These are phyloP conservation scores for Aspergillus piperis DNA, from an alignment of 2,329 filamentous ascomycete genomes.

Conservation along the genomic window DNA sequence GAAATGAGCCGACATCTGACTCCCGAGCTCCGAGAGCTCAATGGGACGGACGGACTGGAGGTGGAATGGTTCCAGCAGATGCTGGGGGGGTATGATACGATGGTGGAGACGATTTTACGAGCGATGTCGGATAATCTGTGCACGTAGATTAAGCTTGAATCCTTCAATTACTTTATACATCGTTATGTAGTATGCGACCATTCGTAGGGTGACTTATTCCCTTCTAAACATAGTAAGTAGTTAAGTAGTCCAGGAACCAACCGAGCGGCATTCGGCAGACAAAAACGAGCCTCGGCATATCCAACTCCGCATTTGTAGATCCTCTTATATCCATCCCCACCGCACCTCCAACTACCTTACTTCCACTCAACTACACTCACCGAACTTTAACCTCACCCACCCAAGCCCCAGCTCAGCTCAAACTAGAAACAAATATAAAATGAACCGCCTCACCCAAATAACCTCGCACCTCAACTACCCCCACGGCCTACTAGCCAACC, in stretches of 20 bases:
- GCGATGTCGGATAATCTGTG: slow-evolving; percentile 33
- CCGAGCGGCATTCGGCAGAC: too few species aligned
- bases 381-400: background rate
- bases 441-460: slow-evolving; percentile 68
- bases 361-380: background rate
- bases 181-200: too few species aligned
- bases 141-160: slow-evolving; percentile 5
- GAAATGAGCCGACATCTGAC: slow-evolving; percentile 13
- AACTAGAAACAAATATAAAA: slow-evolving; percentile 21
- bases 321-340: too few species aligned
- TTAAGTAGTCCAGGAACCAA: too few species aligned
- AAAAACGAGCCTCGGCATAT: too few species aligned
- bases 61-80: slow-evolving; percentile 30
- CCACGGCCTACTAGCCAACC: slow-evolving; percentile 72
- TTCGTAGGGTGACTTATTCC: too few species aligned
- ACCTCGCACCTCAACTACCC: slow-evolving; percentile 80
- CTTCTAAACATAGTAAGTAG: too few species aligned
- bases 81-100: slow-evolving; percentile 32
- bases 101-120: slow-evolving; percentile 31
- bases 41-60: slow-evolving; percentile 13
- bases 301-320: too few species aligned
- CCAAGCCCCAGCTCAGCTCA: background rate
- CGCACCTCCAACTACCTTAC: background rate
- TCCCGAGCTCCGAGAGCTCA: background rate
- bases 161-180: too few species aligned